These are phyloP conservation scores for Colletotrichum spinosum DNA, from an alignment of 2,329 filamentous ascomycete species.

Conservation along the genomic window DNA sequence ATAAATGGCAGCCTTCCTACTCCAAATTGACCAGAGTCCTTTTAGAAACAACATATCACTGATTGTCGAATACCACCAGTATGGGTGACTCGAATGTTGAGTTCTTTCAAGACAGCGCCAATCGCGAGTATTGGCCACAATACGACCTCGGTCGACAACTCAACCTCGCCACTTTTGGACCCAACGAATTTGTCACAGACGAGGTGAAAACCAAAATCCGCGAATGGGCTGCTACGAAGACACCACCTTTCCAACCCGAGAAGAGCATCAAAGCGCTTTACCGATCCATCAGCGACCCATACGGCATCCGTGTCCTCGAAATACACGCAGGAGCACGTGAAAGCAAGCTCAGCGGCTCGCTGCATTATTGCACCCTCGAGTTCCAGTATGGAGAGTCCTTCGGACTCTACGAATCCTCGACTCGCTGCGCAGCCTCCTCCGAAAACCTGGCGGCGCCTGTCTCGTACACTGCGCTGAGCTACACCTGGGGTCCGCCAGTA, in stretches of 20 bases:
- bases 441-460: background rate
- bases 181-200: background rate
- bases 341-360: background rate
- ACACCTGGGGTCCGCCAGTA: background rate
- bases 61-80: background rate
- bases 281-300: slow-evolving; percentile 4
- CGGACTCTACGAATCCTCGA: too few species aligned
- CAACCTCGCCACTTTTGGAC: background rate
- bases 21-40: background rate
- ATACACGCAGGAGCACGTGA: background rate
- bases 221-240: slow-evolving; percentile 1
- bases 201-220: background rate
- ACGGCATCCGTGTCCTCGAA: slow-evolving; percentile 15
- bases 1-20: background rate
- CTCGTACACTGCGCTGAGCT: slow-evolving; percentile 16
- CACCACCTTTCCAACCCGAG: background rate
- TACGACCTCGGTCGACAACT: slow-evolving; percentile 4
- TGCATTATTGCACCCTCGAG: slow-evolving; percentile 21
- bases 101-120: slow-evolving; percentile 1
- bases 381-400: background rate
- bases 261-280: background rate
- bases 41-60: background rate
- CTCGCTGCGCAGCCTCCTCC: background rate
- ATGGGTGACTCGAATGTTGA: background rate
- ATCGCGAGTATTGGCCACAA: background rate